phyloP scores from a whole-genome alignment of 2,329 filamentous ascomycete genomes.

The Botrytis byssoidea region DNA sequence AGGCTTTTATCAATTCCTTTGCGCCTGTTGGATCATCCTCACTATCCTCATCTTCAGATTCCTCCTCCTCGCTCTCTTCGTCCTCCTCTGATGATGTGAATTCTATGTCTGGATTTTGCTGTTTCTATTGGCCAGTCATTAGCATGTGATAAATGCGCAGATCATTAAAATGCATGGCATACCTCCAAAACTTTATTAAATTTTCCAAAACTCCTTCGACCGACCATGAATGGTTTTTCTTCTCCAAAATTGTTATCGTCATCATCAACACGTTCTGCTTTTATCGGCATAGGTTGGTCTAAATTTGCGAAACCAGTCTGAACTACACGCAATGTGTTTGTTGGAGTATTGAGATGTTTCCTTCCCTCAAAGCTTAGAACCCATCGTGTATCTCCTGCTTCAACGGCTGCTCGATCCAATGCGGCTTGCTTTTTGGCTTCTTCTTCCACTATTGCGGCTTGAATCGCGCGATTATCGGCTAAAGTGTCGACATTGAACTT shows the following conservation, averaged over 20 bases:
- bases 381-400: conserved; percentile 72
- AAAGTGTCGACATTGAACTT: conserved; percentile 44
- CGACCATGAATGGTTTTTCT: conserved; percentile 39
- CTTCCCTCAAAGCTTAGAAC: conserved; percentile 58
- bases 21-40: conserved; percentile 44
- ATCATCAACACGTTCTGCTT: conserved; percentile 24
- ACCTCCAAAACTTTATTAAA: conserved; percentile 44
- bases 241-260: conserved; percentile 35
- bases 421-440: conserved; percentile 63
- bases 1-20: conserved; percentile 46
- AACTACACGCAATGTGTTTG: conserved; percentile 53
- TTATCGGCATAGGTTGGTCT: conserved; percentile 39
- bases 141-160: conserved; percentile 17
- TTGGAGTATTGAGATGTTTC: conserved; percentile 33
- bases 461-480: conserved; percentile 59
- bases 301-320: conserved; percentile 58
- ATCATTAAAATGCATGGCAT: conserved; percentile 6
- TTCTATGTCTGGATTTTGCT: conserved; percentile 39
- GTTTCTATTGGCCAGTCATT: conserved; percentile 38
- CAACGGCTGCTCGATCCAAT: conserved; percentile 59
- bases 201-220: conserved; percentile 51
- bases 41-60: conserved; percentile 29
- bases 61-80: conserved; percentile 34
- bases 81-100: conserved; percentile 40
- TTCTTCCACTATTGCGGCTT: conserved; percentile 63